Base-by-base conservation (phyloP, 257 asterid genomes). In the Rhazya stricta region DNA sequence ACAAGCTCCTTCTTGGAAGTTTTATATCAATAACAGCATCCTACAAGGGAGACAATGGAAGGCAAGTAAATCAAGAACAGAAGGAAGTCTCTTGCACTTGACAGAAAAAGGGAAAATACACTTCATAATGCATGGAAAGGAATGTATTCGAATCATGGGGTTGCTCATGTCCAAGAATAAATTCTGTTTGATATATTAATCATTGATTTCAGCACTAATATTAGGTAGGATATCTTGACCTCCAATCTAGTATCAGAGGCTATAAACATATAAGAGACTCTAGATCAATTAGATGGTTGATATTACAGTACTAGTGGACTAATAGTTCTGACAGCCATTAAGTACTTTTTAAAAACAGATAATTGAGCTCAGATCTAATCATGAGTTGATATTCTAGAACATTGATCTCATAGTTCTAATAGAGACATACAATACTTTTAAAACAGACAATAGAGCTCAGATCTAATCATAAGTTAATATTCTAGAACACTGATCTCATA, bases 1-100 rank as follows among this genome's bases (percentile, higher is more conserved):
- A 81, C 82, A 94, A 76, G 79, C 92, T 92, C 86, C 99, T 88
- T 79, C 97, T 85, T 3, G 97, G 99, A 78, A 94, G 88, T 82
- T 92, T 90, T 77, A 92, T 65, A 83, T 92, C 89, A 80, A 89
- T 78, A 46, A 76, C 66, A 48, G 86, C 86, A 81, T 84, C 96
- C 97, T 92, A 81, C 60, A 80, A 77, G 82, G 82, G 42, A 83
- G 79, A 60, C 36, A 67, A 27, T 62, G 34, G 23, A 51, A 48
- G 19, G 16, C 27, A 15, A 46, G 58, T 62, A 29, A 39, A 30
- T 45, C 23, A 56, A 41, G 15, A 58, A 79, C 42, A 69, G 18
- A 62, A 61, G 42, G 32, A 76, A 27, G 56, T 18, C 15, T 25
- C 30, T 67, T 42, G 39, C 48, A 16, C 54, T 71, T 30, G 51